A percentile compares a stretch with the other conserved stretches of the same genome.
These are phyloP conservation scores for Agaricus subrufescens DNA, from an alignment of 768 basidiomycete species.

Conservation along the genomic window DNA sequence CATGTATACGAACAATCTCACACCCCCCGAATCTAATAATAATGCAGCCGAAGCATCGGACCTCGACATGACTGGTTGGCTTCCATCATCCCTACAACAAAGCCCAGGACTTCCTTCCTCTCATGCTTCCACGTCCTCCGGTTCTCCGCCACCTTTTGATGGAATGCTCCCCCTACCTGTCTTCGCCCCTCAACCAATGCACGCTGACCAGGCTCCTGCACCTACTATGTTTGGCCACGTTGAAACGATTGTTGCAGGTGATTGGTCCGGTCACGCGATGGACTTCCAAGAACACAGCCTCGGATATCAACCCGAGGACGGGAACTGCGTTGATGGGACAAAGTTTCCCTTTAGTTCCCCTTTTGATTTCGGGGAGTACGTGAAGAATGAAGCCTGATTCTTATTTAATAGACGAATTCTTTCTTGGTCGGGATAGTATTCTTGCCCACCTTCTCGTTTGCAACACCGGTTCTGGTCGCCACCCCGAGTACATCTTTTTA, in stretches of 20 bases:
- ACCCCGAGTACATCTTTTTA: neutral
- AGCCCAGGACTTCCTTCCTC: conserved; percentile 7
- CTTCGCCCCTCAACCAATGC: conserved; percentile 7
- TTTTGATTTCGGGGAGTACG: conserved; percentile 6
- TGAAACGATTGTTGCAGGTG: neutral
- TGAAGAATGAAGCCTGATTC: conserved; percentile 6
- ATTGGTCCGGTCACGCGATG: neutral
- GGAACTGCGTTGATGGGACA: neutral
- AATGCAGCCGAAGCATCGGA: conserved; percentile 2
- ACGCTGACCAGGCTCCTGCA: neutral
- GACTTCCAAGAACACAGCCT: neutral
- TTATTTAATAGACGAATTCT: neutral
- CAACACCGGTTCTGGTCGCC: neutral
- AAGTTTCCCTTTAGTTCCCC: neutral
- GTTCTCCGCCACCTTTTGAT: conserved; percentile 6
- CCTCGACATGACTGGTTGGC: conserved; percentile 6
- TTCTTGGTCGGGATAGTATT: neutral
- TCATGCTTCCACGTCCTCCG: conserved; percentile 7
- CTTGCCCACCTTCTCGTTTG: neutral
- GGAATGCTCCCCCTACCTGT: conserved; percentile 4
- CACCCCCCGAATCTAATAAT: conserved; percentile 5
- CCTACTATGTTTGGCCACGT: neutral
- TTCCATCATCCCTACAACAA: conserved; percentile 5
- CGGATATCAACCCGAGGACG: neutral
- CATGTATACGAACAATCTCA: conserved; percentile 6